phyloP scores from a whole-genome alignment of 2,329 filamentous ascomycete genomes.

The Paraphaeosphaeria minitans region DNA sequence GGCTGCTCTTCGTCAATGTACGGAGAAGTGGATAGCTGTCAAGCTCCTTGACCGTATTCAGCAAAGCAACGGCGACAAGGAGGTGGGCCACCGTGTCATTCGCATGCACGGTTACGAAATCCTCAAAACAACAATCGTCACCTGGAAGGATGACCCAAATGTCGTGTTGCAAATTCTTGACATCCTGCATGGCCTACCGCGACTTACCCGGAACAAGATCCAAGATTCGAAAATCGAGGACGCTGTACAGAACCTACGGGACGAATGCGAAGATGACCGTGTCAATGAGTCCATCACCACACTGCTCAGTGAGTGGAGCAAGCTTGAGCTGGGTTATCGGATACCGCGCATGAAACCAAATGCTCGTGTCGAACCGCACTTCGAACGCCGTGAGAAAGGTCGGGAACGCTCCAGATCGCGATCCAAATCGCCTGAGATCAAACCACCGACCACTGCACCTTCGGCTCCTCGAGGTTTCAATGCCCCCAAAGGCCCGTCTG shows the following conservation, averaged over 20 bases:
- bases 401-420: conserved; percentile 56
- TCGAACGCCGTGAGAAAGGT: conserved; percentile 60
- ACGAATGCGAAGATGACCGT: conserved; percentile 69
- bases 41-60: conserved; percentile 91
- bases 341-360: conserved; percentile 82
- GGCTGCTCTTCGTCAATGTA: conserved; percentile 95
- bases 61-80: conserved; percentile 81
- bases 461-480: conserved; percentile 57
- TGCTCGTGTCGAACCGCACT: conserved; percentile 58
- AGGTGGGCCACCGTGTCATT: conserved; percentile 84
- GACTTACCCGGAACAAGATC: conserved; percentile 95
- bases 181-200: conserved; percentile 85
- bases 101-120: conserved; percentile 98
- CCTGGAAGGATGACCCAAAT: conserved; percentile 88
- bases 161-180: conserved; percentile 87
- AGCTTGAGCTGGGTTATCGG: conserved; percentile 86
- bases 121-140: conserved; percentile 81
- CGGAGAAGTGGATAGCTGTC: conserved; percentile 99
- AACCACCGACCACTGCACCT: conserved; percentile 40
- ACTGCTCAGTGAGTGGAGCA: conserved; percentile 84
- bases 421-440: conserved; percentile 54
- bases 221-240: conserved; percentile 93
- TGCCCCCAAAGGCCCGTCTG: conserved; percentile 60
- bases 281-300: conserved; percentile 73
- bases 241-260: conserved; percentile 71